A percentile compares a stretch with the other conserved stretches of the same genome.
These are phyloP conservation scores for Colletotrichum horii DNA, from an alignment of 2,329 filamentous ascomycete species.

Conservation along the genomic window DNA sequence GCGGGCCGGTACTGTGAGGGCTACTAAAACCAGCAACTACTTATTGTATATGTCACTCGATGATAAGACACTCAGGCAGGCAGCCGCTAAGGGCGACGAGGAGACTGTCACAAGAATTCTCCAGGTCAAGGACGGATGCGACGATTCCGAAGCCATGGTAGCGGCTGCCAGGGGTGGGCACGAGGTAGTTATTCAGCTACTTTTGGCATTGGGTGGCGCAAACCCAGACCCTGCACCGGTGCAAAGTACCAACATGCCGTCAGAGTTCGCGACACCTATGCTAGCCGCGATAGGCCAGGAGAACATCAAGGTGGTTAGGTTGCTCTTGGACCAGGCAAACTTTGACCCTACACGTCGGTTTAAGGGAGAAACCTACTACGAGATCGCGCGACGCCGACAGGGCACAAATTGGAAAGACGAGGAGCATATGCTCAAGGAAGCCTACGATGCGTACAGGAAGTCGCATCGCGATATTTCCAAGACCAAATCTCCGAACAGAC, in stretches of 20 bases:
- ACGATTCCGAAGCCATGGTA: constrained; percentile 86
- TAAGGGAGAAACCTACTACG: constrained; percentile 82
- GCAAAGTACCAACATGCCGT: constrained; percentile 48
- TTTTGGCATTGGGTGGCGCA: constrained; percentile 70
- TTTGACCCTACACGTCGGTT: constrained; percentile 85
- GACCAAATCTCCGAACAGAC: constrained; percentile 54
- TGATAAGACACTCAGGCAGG: constrained; percentile 64
- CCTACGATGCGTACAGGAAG: constrained; percentile 70
- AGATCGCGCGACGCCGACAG: constrained; percentile 81
- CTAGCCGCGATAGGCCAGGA: constrained; percentile 90
- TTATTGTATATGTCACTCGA: constrained; percentile 68
- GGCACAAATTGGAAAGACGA: constrained; percentile 93
- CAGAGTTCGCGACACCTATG: constrained; percentile 88
- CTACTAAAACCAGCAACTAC: constrained; percentile 69
- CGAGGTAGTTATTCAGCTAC: constrained; percentile 81
- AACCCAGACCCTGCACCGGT: constrained; percentile 74
- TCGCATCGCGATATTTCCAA: constrained; percentile 53
- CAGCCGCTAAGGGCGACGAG: constrained; percentile 65
- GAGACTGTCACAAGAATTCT: constrained; percentile 67
- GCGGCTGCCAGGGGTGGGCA: constrained; percentile 93
- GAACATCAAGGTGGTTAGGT: constrained; percentile 82
- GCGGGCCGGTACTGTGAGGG: constrained; percentile 60
- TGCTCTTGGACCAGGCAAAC: constrained; percentile 75
- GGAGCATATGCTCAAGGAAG: constrained; percentile 77
- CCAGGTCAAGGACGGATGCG: constrained; percentile 63